These are phyloP conservation scores for Xeromyces bisporus DNA, from an alignment of 495 filamentous ascomycete species.

Conservation along the genomic window DNA sequence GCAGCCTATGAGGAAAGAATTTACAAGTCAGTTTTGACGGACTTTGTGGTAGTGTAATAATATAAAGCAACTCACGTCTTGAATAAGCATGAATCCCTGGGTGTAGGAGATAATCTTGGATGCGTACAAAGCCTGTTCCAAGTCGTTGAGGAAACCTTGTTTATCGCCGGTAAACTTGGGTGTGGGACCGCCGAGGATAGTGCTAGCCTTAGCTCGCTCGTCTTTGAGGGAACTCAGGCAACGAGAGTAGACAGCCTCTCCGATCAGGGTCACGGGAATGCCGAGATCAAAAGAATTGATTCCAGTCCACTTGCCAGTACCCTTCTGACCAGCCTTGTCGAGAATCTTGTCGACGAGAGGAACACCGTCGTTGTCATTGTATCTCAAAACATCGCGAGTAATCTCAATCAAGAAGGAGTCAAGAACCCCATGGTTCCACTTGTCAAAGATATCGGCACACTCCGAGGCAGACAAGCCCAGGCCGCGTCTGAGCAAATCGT, in stretches of 20 bases:
- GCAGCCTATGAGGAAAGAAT: conserved; percentile 44
- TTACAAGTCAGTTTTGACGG: background rate
- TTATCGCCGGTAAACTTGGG: conserved; percentile 76
- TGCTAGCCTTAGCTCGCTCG: conserved; percentile 73
- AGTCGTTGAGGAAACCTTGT: conserved; percentile 82
- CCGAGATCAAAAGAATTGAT: conserved; percentile 97
- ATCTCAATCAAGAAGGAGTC: conserved; percentile 99
- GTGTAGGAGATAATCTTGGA: conserved; percentile 99
- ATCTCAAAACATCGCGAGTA: conserved; percentile 93
- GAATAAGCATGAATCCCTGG: conserved; percentile 99
- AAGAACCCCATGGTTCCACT: conserved; percentile 97
- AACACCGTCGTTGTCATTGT: conserved; percentile 81
- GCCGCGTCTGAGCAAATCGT: conserved; percentile 98
- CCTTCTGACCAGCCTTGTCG: conserved; percentile 97
- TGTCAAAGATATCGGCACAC: conserved; percentile 81
- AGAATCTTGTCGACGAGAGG: conserved; percentile 96
- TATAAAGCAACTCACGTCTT: conserved; percentile 50
- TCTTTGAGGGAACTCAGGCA: conserved; percentile 88
- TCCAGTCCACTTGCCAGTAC: conserved; percentile 99
- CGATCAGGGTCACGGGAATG: conserved; percentile 97
- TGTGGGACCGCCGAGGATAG: conserved; percentile 58
- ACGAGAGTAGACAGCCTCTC: conserved; percentile 88
- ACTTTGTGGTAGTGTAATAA: background rate
- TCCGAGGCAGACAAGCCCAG: conserved; percentile 71
- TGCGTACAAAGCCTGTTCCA: conserved; percentile 96